Evolutionary conservation across 1,284 basidiomycete genomes (phyloP), one percentile per base, ranked within the genome.

Genomic region (Dichomitus squalens): DNA sequence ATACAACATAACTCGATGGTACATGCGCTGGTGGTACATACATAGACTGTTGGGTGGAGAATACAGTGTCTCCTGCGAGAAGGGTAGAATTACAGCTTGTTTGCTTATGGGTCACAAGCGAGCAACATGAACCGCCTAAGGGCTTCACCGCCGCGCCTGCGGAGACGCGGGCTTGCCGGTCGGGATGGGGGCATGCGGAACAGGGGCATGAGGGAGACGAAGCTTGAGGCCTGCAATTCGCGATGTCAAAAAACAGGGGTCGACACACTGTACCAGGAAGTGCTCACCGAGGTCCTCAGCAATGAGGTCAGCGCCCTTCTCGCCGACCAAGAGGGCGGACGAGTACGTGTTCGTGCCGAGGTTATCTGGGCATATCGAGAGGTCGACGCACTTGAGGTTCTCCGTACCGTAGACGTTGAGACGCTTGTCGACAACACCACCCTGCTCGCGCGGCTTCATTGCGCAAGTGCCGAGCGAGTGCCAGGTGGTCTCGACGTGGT

Each of bases 401-500:
- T 79, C 67, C 4, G 87, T 87, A 52, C 88, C 90, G 71, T 84
- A 89, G 49, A 93, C 91, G 68, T 81, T 87, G 59, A 91, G 78
- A 58, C 84, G 81, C 21, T 74, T 74, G 72, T 92, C 90, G 64
- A 93, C 84, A 31, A 92, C 90, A 67, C 91, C 91, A 46, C 90
- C 90, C 69, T 90, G 73, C 60, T 82, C 79, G 47, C 84, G 78
- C n/a, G 89, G 89, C 68, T 91, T 88, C 90, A 92, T 92, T 20
- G 89, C 71, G 53, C 71, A 72, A 29, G 71, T 72, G 80, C 81
- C 82, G 70, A 89, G 76, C 67, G 82, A 85, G 75, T 89, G 87
- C 87, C 87, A 88, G 50, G 87, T 89, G 14, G 87, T 88, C 77
- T 88, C 86, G 62, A 88, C 87, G 67, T 88, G 86, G 68, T 88